These are phyloP conservation scores for Gillenia trifoliata DNA, from an alignment of 306 rosid genomes.

Conservation along the genomic window DNA sequence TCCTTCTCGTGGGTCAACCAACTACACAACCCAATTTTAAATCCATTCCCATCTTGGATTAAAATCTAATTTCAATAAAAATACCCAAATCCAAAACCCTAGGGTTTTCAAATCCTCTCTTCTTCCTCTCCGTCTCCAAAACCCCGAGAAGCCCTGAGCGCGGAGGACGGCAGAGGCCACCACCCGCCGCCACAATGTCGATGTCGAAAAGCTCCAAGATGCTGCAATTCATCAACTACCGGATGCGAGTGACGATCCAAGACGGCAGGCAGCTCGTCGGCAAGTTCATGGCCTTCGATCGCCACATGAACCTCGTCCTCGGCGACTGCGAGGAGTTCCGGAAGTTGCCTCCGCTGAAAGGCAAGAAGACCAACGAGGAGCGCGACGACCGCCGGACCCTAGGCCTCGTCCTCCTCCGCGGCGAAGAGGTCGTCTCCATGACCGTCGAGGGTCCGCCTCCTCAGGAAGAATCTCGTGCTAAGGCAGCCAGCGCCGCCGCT, in stretches of 20 bases:
- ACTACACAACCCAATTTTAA: background rate
- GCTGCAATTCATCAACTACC: conserved; percentile 91
- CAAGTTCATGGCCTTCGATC: conserved; percentile 98
- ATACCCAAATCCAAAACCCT: background rate
- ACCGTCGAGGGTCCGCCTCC: conserved; percentile 99
- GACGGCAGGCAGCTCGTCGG: conserved; percentile 97
- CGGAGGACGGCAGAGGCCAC: background rate
- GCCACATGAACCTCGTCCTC: conserved; percentile 96
- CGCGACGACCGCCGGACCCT: conserved; percentile 97
- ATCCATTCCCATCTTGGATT: too few species aligned
- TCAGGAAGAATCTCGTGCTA: conserved; percentile 86
- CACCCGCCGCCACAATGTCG: conserved; percentile 57
- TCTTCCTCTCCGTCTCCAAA: background rate
- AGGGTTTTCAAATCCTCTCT: conserved; percentile 1
- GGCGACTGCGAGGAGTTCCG: conserved; percentile 99
- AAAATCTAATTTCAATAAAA: background rate
- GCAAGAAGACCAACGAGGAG: conserved; percentile 61
- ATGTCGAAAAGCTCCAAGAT: conserved; percentile 99
- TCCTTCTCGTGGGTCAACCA: background rate
- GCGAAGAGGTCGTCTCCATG: conserved; percentile 99
- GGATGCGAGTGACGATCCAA: conserved; percentile 93
- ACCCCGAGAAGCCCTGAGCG: background rate
- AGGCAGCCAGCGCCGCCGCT: conserved; percentile 75
- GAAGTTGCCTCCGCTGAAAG: conserved; percentile 86
- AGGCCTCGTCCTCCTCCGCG: conserved; percentile 94